Percentiles rank a stretch among this genome's conserved stretches.
Conservation (phyloP, 2,329 filamentous ascomycete species). For the Fusarium nodosum region DNA sequence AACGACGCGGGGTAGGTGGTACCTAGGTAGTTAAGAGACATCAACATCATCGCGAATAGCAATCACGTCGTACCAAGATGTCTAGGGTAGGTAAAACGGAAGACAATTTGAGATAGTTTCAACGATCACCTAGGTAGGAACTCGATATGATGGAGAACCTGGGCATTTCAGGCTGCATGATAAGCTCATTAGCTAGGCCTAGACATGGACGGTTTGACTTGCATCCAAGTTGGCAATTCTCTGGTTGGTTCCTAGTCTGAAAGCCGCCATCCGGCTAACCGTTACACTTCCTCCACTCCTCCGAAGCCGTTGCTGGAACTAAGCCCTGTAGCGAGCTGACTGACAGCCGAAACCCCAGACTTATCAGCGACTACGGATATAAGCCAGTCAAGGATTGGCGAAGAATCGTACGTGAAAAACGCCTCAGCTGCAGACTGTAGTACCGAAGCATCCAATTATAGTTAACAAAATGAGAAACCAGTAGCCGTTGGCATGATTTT, state of each 20-base stretch:
- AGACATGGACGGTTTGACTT: slow-evolving; percentile 2
- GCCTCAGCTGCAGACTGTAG: slow-evolving; percentile 9
- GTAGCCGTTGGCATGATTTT: slow-evolving; percentile 19
- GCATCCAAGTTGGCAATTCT: slow-evolving; percentile 16
- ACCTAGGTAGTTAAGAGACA: background rate
- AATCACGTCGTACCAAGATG: slow-evolving; percentile 32
- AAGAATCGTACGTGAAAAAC: slow-evolving; percentile 18
- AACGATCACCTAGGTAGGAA: slow-evolving; percentile 19
- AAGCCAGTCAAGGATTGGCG: background rate
- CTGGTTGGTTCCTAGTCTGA: background rate
- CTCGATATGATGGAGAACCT: slow-evolving; percentile 25
- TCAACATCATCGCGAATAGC: slow-evolving; percentile 37
- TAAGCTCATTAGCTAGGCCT: slow-evolving; percentile 25
- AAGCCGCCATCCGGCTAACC: slow-evolving; percentile 25
- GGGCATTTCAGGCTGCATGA: slow-evolving; percentile 24
- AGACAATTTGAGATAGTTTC: background rate
- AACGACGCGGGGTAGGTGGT: slow-evolving; percentile 45
- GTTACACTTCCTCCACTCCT: slow-evolving; percentile 30
- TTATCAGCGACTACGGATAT: background rate
- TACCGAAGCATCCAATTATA: slow-evolving; percentile 36
- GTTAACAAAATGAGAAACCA: slow-evolving; percentile 8
- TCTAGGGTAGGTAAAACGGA: slow-evolving; percentile 20
- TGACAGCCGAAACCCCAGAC: slow-evolving; percentile 22
- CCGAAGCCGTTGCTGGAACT: slow-evolving; percentile 29
- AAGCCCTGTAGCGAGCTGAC: slow-evolving; percentile 8